These are phyloP conservation scores for Senna siamea DNA, from an alignment of 306 rosid genomes.

Conservation along the genomic window DNA sequence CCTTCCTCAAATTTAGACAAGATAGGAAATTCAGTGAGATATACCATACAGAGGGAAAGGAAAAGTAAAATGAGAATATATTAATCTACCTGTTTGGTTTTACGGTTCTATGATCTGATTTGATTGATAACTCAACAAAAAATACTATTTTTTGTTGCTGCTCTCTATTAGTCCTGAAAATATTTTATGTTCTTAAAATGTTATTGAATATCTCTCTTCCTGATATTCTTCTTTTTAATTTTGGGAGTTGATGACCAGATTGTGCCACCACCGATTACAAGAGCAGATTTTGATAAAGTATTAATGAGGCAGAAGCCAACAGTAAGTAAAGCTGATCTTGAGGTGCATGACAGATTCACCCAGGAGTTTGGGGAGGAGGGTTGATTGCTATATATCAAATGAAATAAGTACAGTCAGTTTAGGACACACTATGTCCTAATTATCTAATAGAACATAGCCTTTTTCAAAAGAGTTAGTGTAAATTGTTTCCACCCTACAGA, in stretches of 20 bases:
- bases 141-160: neutral
- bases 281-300: conserved; percentile 75
- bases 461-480: too few species aligned
- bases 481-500: too few species aligned
- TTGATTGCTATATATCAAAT: conserved; percentile 33
- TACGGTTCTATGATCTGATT: too few species aligned
- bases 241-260: conserved; percentile 50
- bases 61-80: neutral
- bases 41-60: neutral
- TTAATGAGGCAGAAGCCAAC: conserved; percentile 75
- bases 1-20: neutral
- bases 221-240: conserved; percentile 1
- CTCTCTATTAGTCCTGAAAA: neutral
- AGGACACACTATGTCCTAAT: neutral
- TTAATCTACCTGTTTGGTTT: too few species aligned
- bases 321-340: conserved; percentile 74
- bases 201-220: neutral
- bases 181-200: neutral
- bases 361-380: conserved; percentile 87
- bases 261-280: conserved; percentile 75
- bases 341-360: conserved; percentile 75
- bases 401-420: neutral
- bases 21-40: neutral
- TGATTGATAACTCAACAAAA: too few species aligned
- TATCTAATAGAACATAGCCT: neutral